A percentile compares a stretch with the other conserved stretches of the same genome.
Conservation (phyloP, 176 grass and related monocot species). For the maize (Zea mays) region Zm-B73-REFERENCE-NAM-5.0 NC_050102.1:182801001-182801500, state of each 20-base stretch:
- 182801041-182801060: conserved; percentile 8
- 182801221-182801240: not conserved
- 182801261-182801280: not conserved
- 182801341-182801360: too few relatives aligned
- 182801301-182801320: too few relatives aligned
- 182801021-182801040: not conserved
- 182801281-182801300: too few relatives aligned
- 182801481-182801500: too few relatives aligned
- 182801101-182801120: conserved; percentile 18
- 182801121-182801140: conserved; percentile 10
- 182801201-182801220: not conserved
- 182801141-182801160: conserved; percentile 19
- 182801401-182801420: too few relatives aligned
- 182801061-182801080: not conserved
- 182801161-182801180: conserved; percentile 4
- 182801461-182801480: too few relatives aligned
- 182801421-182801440: too few relatives aligned
- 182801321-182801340: too few relatives aligned
- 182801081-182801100: conserved; percentile 6
- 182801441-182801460: too few relatives aligned
- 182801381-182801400: too few relatives aligned
- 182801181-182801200: conserved; percentile 1
- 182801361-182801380: too few relatives aligned
- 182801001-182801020: not conserved
- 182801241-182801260: not conserved